Evolutionary conservation across 2,329 filamentous ascomycete genomes (phyloP).

Genomic region (Aspergillus chevalieri): DNA sequence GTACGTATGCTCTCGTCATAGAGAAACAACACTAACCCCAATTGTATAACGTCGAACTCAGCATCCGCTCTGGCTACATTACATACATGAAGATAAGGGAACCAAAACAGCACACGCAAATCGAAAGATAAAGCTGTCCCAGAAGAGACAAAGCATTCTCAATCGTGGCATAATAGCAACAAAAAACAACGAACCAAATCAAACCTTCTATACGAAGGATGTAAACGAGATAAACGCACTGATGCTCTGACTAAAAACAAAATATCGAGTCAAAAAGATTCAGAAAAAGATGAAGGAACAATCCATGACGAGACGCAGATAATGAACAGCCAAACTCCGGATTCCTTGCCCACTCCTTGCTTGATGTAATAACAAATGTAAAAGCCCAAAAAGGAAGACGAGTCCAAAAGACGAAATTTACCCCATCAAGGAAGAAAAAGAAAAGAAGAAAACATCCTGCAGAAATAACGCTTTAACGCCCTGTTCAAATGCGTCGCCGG

Average conservation of each 20-base stretch:
- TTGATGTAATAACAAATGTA: slow-evolving; percentile 12
- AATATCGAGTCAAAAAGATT: neutral
- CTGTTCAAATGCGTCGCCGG: slow-evolving; percentile 18
- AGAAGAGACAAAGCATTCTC: neutral
- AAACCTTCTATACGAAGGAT: neutral
- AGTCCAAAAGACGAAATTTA: neutral
- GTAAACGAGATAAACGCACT: neutral
- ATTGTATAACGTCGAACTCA: no score
- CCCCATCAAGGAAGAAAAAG: slow-evolving; percentile 4
- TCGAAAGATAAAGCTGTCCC: neutral
- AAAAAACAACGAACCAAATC: neutral
- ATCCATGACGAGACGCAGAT: slow-evolving; percentile 1
- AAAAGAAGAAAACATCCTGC: slow-evolving; percentile 6
- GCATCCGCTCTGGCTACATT: neutral
- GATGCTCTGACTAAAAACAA: neutral
- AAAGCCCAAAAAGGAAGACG: slow-evolving; percentile 3
- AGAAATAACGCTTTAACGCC: slow-evolving; percentile 16
- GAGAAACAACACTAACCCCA: no score
- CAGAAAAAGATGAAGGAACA: neutral
- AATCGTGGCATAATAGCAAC: neutral
- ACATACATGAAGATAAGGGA: neutral
- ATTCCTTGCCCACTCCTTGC: slow-evolving; percentile 20
- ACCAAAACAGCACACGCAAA: neutral
- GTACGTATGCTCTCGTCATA: no score
- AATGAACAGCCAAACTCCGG: slow-evolving; percentile 11